These are phyloP conservation scores for Lyophyllum decastes DNA, from an alignment of 768 basidiomycete species.

Conservation along the genomic window DNA sequence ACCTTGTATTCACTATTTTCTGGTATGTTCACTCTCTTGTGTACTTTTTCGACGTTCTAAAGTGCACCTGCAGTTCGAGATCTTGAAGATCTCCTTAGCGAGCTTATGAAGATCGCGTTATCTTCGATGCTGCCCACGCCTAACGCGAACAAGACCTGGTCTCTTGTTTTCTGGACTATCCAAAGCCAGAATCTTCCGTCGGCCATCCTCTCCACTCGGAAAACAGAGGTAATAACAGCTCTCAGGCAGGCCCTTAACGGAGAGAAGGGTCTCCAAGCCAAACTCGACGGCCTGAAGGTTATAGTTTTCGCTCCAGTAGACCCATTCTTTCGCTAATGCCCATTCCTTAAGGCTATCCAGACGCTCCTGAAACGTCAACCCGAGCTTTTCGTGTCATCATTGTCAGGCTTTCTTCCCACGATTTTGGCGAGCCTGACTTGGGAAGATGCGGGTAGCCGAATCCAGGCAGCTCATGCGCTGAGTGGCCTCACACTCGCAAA, in stretches of 20 bases:
- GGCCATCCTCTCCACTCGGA: conserved; percentile 33
- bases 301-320: not conserved
- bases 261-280: conserved; percentile 32
- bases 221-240: conserved; percentile 30
- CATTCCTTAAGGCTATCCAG: conserved; percentile 30
- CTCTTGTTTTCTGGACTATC: conserved; percentile 50
- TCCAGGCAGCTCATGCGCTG: conserved; percentile 58
- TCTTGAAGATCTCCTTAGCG: conserved; percentile 44
- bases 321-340: not conserved
- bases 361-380: conserved; percentile 42
- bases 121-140: conserved; percentile 34
- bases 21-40: conserved; percentile 36
- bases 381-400: conserved; percentile 45
- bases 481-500: conserved; percentile 53
- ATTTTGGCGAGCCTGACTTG: conserved; percentile 31
- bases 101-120: conserved; percentile 44
- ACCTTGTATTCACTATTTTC: conserved; percentile 46
- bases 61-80: conserved; percentile 36
- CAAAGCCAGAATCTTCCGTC: conserved; percentile 49
- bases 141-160: conserved; percentile 43
- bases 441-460: conserved; percentile 34
- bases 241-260: conserved; percentile 37
- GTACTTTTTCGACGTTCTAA: conserved; percentile 6
- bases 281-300: conserved; percentile 36
- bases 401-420: conserved; percentile 48